Conservation (phyloP, 1,284 basidiomycete genomes). For the Leccinum pallidistipes region DNA sequence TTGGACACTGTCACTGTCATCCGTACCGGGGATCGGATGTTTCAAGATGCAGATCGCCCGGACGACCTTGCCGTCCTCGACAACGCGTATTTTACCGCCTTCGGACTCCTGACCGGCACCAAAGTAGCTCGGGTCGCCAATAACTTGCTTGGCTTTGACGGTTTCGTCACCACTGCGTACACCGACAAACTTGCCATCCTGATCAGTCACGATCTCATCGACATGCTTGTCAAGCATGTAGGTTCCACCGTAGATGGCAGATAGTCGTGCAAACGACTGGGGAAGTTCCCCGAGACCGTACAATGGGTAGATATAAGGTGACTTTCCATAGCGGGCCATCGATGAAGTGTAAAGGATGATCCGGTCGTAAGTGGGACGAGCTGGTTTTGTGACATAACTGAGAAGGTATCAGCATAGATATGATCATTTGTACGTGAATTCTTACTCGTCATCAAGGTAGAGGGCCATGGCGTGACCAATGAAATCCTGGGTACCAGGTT, state of each 20-base stretch:
- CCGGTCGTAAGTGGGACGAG: slow-evolving; percentile 89
- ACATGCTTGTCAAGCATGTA: slow-evolving; percentile 99
- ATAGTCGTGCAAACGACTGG: slow-evolving; percentile 97
- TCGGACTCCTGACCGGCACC: slow-evolving; percentile 65
- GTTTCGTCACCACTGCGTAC: slow-evolving; percentile 91
- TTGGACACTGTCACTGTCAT: slow-evolving; percentile 93
- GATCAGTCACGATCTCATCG: slow-evolving; percentile 86
- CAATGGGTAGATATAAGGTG: slow-evolving; percentile 98
- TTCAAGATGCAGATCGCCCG: slow-evolving; percentile 98
- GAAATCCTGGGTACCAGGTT: slow-evolving; percentile 98
- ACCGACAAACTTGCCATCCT: slow-evolving; percentile 89
- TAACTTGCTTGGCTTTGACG: slow-evolving; percentile 97
- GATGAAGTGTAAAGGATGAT: slow-evolving; percentile 98
- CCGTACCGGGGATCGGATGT: slow-evolving; percentile 97
- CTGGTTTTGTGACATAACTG: slow-evolving; percentile 92
- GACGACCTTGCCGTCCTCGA: slow-evolving; percentile 95
- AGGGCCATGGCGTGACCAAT: slow-evolving; percentile 99
- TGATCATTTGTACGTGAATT: not conserved
- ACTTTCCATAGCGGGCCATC: slow-evolving; percentile 99
- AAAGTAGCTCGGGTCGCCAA: slow-evolving; percentile 99
- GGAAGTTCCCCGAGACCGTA: slow-evolving; percentile 99
- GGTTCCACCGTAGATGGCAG: slow-evolving; percentile 98
- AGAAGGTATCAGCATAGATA: slow-evolving; percentile 4
- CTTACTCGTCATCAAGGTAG: slow-evolving; percentile 96
- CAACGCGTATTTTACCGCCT: slow-evolving; percentile 79